These are phyloP conservation scores for Akanthomyces dipterigenus DNA, from an alignment of 2,329 filamentous ascomycete species.

Conservation along the genomic window DNA sequence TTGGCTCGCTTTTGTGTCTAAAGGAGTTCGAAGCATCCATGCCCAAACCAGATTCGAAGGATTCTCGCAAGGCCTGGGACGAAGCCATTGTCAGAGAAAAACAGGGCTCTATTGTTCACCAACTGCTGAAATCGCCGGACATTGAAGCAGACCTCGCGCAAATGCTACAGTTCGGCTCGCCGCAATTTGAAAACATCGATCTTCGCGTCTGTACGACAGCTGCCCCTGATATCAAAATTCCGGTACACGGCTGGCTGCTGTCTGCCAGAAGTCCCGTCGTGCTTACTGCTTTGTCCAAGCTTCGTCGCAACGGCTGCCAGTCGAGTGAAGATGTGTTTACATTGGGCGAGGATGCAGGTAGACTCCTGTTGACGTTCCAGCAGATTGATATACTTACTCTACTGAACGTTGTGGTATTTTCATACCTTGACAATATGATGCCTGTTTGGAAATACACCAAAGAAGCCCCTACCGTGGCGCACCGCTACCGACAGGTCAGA, in stretches of 20 bases:
- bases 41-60: slow-evolving; percentile 22
- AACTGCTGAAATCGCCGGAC: slow-evolving; percentile 56
- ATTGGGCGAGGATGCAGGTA: slow-evolving; percentile 37
- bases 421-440: slow-evolving; percentile 73
- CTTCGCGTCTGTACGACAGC: slow-evolving; percentile 48
- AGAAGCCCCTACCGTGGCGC: slow-evolving; percentile 57
- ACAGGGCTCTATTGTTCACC: slow-evolving; percentile 42
- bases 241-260: slow-evolving; percentile 77
- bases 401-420: slow-evolving; percentile 70
- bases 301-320: slow-evolving; percentile 31
- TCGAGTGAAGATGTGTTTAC: slow-evolving; percentile 23
- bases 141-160: slow-evolving; percentile 56
- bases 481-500: slow-evolving; percentile 72
- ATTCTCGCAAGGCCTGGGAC: slow-evolving; percentile 35
- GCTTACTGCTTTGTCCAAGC: slow-evolving; percentile 52
- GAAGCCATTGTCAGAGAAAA: slow-evolving; percentile 33
- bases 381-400: slow-evolving; percentile 70
- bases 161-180: slow-evolving; percentile 37
- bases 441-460: slow-evolving; percentile 82
- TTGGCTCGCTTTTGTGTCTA: slow-evolving; percentile 65
- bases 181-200: slow-evolving; percentile 36
- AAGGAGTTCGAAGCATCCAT: slow-evolving; percentile 46
- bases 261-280: slow-evolving; percentile 66
- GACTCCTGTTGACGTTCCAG: slow-evolving; percentile 56
- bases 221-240: slow-evolving; percentile 63